A percentile compares a stretch with the other conserved stretches of the same genome.
These are phyloP conservation scores for Vararia minispora DNA, from an alignment of 768 basidiomycete species.

Conservation along the genomic window DNA sequence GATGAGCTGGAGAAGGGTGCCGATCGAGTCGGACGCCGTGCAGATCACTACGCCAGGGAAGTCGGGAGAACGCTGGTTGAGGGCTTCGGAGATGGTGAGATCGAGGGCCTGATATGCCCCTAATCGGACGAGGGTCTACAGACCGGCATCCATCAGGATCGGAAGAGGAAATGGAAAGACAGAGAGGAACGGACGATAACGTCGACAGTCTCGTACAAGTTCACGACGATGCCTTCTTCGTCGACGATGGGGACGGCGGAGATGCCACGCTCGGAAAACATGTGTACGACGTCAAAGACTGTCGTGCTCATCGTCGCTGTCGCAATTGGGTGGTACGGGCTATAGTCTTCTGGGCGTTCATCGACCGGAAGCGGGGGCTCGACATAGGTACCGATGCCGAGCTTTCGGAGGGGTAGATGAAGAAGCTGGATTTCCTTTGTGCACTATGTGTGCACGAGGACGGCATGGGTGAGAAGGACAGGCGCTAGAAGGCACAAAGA, in stretches of 20 bases:
- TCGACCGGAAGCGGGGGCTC: constrained; percentile 31
- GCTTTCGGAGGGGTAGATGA: constrained; percentile 67
- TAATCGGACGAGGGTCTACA: constrained; percentile 83
- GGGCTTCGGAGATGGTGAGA: constrained; percentile 84
- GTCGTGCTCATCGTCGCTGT: constrained; percentile 86
- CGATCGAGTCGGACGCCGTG: constrained; percentile 84
- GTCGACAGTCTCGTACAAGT: constrained; percentile 97
- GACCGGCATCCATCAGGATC: neutral
- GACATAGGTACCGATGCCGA: constrained; percentile 93
- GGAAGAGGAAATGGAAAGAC: neutral
- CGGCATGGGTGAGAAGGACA: neutral
- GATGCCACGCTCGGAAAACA: constrained; percentile 93
- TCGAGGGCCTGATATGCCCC: constrained; percentile 96
- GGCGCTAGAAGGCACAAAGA: neutral
- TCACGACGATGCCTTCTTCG: constrained; percentile 83
- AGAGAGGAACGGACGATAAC: constrained; percentile 66
- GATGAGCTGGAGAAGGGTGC: constrained; percentile 82
- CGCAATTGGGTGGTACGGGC: constrained; percentile 82
- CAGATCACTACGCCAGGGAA: constrained; percentile 97
- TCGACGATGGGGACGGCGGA: constrained; percentile 97
- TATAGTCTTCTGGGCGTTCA: constrained; percentile 39
- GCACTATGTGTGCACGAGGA: constrained; percentile 40
- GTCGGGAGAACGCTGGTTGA: constrained; percentile 85
- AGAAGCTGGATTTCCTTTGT: constrained; percentile 73
- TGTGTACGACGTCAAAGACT: constrained; percentile 97